Evolutionary conservation across 2,329 filamentous ascomycete species (phyloP).

Genomic region (Colletotrichum melonis): DNA sequence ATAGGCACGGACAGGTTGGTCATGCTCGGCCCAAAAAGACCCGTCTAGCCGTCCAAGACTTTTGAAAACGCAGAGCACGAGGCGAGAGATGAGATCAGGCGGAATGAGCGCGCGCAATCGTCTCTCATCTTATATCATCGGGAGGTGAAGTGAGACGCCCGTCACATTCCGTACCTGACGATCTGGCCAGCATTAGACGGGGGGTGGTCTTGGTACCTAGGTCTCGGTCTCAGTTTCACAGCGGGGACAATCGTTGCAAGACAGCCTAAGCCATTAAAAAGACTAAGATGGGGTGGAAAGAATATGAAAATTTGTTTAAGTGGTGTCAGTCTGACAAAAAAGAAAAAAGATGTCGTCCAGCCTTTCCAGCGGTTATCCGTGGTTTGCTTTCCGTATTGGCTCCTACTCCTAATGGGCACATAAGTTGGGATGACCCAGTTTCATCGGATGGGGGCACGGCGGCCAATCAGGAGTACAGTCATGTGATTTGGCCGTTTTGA

Average conservation of each 20-base stretch:
- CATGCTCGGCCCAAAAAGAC: background rate
- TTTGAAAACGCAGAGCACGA: conserved; percentile 4
- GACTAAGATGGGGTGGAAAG: background rate
- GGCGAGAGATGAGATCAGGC: conserved; percentile 2
- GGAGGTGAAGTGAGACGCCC: conserved; percentile 21
- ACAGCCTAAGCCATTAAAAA: conserved; percentile 16
- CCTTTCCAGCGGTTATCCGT: conserved; percentile 28
- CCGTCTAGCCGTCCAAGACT: background rate
- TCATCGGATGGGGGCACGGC: conserved; percentile 3
- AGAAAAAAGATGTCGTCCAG: conserved; percentile 16
- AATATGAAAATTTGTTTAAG: background rate
- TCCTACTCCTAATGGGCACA: background rate
- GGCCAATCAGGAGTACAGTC: conserved; percentile 8
- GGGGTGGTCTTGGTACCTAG: conserved; percentile 9
- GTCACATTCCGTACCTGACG: conserved; percentile 36
- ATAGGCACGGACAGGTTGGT: background rate
- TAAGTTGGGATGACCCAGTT: conserved; percentile 22
- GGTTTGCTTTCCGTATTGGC: background rate
- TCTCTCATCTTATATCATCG: conserved; percentile 24
- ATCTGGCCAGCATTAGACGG: conserved; percentile 28
- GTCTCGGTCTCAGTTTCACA: conserved; percentile 23
- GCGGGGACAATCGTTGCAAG: conserved; percentile 29
- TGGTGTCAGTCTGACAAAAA: conserved; percentile 4
- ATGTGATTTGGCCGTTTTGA: background rate
- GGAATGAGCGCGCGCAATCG: conserved; percentile 25